Conservation (phyloP, 305 asterid genomes). For the Solanum aculeatissimum region DNA sequence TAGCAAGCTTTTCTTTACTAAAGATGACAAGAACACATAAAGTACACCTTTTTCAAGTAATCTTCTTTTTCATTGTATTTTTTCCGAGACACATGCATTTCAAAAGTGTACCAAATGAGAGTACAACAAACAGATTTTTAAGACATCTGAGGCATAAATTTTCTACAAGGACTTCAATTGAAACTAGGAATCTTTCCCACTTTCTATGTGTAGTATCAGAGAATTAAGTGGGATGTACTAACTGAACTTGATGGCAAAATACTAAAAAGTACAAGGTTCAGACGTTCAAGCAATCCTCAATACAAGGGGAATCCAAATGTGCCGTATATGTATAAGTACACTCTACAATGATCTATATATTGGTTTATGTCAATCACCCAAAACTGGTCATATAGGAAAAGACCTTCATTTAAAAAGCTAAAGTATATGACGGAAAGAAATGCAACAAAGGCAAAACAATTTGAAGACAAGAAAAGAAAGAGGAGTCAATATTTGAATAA, state of each 20-base stretch:
- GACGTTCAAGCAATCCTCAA: background rate
- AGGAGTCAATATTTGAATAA: constrained; percentile 36
- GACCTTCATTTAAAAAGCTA: background rate
- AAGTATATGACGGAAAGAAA: constrained; percentile 2
- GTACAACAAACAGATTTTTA: background rate
- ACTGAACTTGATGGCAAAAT: background rate
- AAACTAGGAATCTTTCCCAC: background rate
- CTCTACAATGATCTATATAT: background rate
- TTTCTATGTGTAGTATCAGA: background rate
- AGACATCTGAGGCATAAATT: background rate
- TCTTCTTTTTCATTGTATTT: background rate
- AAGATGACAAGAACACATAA: background rate
- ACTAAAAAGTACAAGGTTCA: background rate
- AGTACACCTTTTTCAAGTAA: background rate
- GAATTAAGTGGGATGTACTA: background rate
- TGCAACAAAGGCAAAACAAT: constrained; percentile 17
- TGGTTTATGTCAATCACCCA: background rate
- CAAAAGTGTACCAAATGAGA: background rate
- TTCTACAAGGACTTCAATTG: background rate
- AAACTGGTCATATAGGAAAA: background rate
- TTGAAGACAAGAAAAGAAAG: constrained; percentile 45
- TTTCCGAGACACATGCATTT: background rate
- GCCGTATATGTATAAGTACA: background rate
- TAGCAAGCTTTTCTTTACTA: background rate
- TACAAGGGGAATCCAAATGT: background rate